Percentiles rank a stretch among this genome's conserved stretches.
Evolutionary conservation across 805 yeast species (phyloP).

Genomic region (Blastobotrys attinorum): DNA sequence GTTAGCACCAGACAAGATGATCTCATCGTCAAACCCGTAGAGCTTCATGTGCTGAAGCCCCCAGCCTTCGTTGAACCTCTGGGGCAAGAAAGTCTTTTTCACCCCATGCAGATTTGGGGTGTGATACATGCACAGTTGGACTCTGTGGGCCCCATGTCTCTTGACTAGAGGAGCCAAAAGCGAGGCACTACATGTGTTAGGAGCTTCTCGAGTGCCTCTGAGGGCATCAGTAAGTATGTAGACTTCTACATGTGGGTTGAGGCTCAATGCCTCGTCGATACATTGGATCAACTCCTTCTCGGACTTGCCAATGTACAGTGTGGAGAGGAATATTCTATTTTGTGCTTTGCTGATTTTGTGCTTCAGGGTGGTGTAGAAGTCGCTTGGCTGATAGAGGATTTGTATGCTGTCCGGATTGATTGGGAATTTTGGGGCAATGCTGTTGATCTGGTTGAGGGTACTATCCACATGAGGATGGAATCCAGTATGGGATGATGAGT

Average conservation of each 20-base stretch:
- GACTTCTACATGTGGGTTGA: conserved; percentile 57
- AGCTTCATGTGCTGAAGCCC: conserved; percentile 97
- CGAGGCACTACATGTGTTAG: conserved; percentile 68
- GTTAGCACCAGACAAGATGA: conserved; percentile 86
- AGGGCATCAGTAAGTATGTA: conserved; percentile 77
- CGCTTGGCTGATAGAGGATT: conserved; percentile 56
- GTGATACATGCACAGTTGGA: conserved; percentile 76
- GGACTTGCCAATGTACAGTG: conserved; percentile 76
- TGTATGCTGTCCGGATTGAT: conserved; percentile 49
- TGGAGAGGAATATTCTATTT: conserved; percentile 65
- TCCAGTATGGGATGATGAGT: neutral
- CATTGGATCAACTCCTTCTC: conserved; percentile 69
- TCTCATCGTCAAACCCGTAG: conserved; percentile 89
- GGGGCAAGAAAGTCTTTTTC: conserved; percentile 59
- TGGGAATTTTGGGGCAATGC: conserved; percentile 60
- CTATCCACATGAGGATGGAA: conserved; percentile 16
- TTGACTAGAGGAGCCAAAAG: conserved; percentile 59
- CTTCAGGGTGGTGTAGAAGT: conserved; percentile 61
- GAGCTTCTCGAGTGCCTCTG: conserved; percentile 90
- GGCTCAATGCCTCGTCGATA: conserved; percentile 49
- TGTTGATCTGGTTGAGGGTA: conserved; percentile 41
- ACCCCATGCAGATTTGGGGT: conserved; percentile 79
- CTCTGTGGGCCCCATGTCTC: conserved; percentile 59
- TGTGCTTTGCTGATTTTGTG: conserved; percentile 55
- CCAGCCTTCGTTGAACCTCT: conserved; percentile 77